These are phyloP conservation scores for Orbilia ellipsospora DNA, from an alignment of 2,329 filamentous ascomycete species.

Conservation along the genomic window DNA sequence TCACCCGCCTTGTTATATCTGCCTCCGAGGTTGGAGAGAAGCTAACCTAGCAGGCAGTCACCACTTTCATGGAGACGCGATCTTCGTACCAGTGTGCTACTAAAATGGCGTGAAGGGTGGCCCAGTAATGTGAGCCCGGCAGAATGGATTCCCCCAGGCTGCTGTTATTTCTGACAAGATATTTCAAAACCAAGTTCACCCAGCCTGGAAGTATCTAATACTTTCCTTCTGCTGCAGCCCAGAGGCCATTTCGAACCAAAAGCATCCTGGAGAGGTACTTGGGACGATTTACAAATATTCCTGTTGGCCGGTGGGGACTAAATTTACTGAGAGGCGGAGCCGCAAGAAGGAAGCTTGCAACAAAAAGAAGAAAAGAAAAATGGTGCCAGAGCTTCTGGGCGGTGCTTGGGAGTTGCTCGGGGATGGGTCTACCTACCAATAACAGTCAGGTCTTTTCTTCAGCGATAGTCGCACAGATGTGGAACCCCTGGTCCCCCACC, in stretches of 20 bases:
- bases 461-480: conserved; percentile 35
- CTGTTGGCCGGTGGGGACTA: conserved; percentile 33
- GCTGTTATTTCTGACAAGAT: conserved; percentile 38
- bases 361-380: conserved; percentile 14
- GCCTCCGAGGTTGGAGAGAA: conserved; percentile 30
- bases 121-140: conserved; percentile 14
- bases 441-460: conserved; percentile 3
- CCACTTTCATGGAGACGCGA: conserved; percentile 19
- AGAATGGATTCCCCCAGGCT: conserved; percentile 33
- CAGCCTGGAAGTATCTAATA: conserved; percentile 24
- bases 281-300: conserved; percentile 27
- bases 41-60: conserved; percentile 37
- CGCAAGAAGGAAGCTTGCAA: conserved; percentile 42
- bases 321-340: conserved; percentile 55
- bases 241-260: conserved; percentile 31
- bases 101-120: conserved; percentile 22
- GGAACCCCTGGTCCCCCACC: conserved; percentile 8
- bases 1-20: conserved; percentile 45
- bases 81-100: conserved; percentile 28
- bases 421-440: conserved; percentile 28
- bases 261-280: conserved; percentile 13
- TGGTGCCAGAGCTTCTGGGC: conserved; percentile 12
- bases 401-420: conserved; percentile 21
- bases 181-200: conserved; percentile 40
- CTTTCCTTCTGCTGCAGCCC: not conserved